Evolutionary conservation across 2,329 filamentous ascomycete genomes (phyloP).

Genomic region (Acrocalymma vagum): DNA sequence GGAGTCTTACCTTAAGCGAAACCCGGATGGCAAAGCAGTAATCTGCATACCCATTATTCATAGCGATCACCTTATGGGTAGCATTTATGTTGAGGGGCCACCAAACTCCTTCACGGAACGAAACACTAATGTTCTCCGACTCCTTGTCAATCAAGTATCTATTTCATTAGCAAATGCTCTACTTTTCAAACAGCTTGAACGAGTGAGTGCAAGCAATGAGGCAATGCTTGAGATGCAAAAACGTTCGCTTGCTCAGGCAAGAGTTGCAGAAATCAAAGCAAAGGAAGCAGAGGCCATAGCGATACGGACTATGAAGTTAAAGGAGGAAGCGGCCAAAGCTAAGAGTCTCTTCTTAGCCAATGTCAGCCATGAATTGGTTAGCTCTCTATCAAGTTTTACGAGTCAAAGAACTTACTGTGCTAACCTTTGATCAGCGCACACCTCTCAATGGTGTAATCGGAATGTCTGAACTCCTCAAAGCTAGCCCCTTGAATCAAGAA

Average conservation of each 20-base stretch:
- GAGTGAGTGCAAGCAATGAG: conserved; percentile 79
- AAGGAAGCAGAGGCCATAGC: conserved; percentile 80
- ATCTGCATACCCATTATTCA: conserved; percentile 84
- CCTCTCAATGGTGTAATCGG: conserved; percentile 64
- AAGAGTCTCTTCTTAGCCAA: conserved; percentile 78
- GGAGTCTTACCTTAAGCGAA: conserved; percentile 72
- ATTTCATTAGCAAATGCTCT: conserved; percentile 72
- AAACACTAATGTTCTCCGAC: conserved; percentile 61
- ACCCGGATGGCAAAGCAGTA: conserved; percentile 75
- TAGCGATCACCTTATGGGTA: conserved; percentile 75
- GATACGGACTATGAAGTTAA: conserved; percentile 79
- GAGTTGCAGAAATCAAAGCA: conserved; percentile 77
- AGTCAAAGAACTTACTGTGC: conserved; percentile 38
- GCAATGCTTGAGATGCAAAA: conserved; percentile 82
- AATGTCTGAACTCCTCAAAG: conserved; percentile 69
- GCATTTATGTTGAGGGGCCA: conserved; percentile 80
- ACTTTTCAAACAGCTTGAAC: conserved; percentile 74
- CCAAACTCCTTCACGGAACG: conserved; percentile 81
- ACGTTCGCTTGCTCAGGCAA: conserved; percentile 74
- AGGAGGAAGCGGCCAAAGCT: conserved; percentile 83
- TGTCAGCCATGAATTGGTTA: conserved; percentile 63
- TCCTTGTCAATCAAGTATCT: conserved; percentile 79
- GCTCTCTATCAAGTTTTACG: conserved; percentile 6
- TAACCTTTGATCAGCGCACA: conserved; percentile 42
- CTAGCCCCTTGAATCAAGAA: conserved; percentile 63